Percentiles rank a stretch among this genome's conserved stretches.
Conservation (phyloP, 345 rosid genomes). For the Rhodomyrtus tomentosa region DNA sequence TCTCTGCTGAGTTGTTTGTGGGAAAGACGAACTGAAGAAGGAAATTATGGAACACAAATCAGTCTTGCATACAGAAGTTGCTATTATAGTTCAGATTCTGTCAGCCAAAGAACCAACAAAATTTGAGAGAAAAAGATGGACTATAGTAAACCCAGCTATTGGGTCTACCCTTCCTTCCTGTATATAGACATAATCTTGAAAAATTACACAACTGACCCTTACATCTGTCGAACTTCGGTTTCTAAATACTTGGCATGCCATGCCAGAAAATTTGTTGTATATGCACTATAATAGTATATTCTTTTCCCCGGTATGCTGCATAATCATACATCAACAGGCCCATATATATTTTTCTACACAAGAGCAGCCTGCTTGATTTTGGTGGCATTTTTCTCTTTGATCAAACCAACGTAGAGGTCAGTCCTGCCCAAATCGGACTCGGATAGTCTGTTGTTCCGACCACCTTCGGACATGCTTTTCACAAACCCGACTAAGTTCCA, state of each 20-base stretch:
- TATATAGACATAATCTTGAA: background rate
- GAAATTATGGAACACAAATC: background rate
- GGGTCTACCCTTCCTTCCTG: background rate
- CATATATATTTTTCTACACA: constrained; percentile 12
- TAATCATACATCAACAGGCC: background rate
- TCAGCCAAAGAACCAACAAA: background rate
- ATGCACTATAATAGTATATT: background rate
- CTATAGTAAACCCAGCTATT: background rate
- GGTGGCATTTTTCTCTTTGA: constrained; percentile 21
- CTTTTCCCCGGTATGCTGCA: background rate
- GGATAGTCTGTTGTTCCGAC: constrained; percentile 36
- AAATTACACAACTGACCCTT: background rate
- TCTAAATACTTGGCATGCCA: constrained; percentile 7
- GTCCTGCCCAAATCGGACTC: constrained; percentile 43
- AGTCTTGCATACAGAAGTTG: background rate
- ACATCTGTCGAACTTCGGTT: background rate
- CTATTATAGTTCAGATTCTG: background rate
- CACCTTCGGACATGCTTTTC: constrained; percentile 66
- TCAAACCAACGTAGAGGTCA: constrained; percentile 53
- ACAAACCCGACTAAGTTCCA: constrained; percentile 67
- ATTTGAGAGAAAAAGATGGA: background rate
- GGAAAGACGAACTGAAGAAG: background rate
- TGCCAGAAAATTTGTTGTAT: constrained; percentile 5
- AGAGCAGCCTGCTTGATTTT: constrained; percentile 35
- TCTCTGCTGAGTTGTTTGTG: background rate